Evolutionary conservation across 1,139 yeast species (phyloP).

Genomic region (Hemisphaericaspora xylofermentans): DNA sequence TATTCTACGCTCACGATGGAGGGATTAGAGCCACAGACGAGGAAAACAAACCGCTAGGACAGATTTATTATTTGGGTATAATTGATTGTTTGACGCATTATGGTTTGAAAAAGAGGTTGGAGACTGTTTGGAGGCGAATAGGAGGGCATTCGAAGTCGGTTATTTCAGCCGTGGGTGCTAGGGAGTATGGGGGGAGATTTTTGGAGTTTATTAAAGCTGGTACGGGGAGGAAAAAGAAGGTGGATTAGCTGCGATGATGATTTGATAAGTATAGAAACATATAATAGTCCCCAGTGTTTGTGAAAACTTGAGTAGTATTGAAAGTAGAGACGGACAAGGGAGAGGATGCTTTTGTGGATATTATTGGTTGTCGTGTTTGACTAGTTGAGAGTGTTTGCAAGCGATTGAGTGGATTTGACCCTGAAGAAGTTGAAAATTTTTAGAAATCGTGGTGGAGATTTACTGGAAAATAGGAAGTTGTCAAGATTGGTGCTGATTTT

Average conservation of each 20-base stretch:
- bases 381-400: no score
- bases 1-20: conserved; percentile 80
- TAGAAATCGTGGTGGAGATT: no score
- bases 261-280: no score
- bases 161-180: conserved; percentile 88
- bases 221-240: conserved; percentile 16
- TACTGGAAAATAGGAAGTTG: not conserved
- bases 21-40: conserved; percentile 79
- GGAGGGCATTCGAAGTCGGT: conserved; percentile 60
- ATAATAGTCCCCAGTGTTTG: no score
- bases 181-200: conserved; percentile 87
- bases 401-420: no score
- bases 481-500: not conserved
- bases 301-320: no score
- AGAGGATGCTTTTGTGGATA: no score
- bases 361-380: no score
- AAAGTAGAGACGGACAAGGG: no score
- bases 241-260: no score
- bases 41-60: conserved; percentile 58
- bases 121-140: conserved; percentile 82
- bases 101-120: conserved; percentile 71
- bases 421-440: no score
- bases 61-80: conserved; percentile 87
- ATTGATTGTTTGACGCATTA: conserved; percentile 93
- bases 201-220: conserved; percentile 61